phyloP scores from a whole-genome alignment of 2,329 filamentous ascomycete genomes.

The Diaporthe australafricana region DNA sequence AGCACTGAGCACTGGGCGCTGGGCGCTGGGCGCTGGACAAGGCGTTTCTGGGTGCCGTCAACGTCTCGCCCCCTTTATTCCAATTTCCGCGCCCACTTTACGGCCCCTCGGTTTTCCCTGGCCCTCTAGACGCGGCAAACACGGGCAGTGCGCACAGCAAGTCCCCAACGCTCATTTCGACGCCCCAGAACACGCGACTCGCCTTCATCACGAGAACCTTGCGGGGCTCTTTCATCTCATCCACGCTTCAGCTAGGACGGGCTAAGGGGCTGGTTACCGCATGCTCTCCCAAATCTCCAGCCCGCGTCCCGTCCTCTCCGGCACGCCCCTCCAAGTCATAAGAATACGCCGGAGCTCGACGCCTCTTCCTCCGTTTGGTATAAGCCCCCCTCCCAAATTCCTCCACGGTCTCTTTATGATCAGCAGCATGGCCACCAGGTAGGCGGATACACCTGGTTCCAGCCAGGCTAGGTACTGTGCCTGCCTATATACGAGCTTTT shows the following conservation, averaged over 20 bases:
- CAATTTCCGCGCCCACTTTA: constrained; percentile 26
- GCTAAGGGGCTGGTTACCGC: constrained; percentile 17
- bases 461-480: neutral
- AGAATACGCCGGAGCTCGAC: neutral
- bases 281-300: neutral
- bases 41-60: constrained; percentile 5
- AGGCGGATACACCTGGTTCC: neutral
- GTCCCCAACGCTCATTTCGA: constrained; percentile 22
- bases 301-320: neutral
- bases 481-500: neutral
- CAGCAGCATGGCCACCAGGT: neutral
- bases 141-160: constrained; percentile 7
- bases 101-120: neutral
- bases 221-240: constrained; percentile 28
- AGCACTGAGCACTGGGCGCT: neutral
- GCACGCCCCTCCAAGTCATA: neutral
- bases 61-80: constrained; percentile 24
- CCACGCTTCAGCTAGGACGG: neutral
- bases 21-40: neutral
- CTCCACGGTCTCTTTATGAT: constrained; percentile 3
- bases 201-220: constrained; percentile 19
- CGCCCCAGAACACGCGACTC: constrained; percentile 31
- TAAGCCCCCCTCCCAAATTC: neutral
- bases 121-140: constrained; percentile 11
- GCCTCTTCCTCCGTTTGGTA: constrained; percentile 23